These are phyloP conservation scores for Diddensiella caesifluorescens DNA, from an alignment of 805 yeast genomes.

Conservation along the genomic window DNA sequence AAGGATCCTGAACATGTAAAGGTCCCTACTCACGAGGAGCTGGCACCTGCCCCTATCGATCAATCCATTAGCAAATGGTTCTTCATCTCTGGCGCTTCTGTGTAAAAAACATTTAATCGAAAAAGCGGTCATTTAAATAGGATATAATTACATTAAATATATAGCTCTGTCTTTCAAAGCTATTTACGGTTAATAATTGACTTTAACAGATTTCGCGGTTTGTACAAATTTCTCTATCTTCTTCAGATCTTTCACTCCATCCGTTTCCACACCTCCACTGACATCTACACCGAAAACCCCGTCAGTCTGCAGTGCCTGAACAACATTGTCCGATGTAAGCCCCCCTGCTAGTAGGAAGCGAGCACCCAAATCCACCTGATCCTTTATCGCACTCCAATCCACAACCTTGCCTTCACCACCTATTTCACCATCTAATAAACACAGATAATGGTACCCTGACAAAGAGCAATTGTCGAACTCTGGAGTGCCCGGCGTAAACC, in stretches of 20 bases:
- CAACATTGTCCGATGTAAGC: slow-evolving; percentile 67
- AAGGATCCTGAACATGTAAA: slow-evolving; percentile 32
- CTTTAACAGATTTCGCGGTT: slow-evolving; percentile 38
- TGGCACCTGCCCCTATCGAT: slow-evolving; percentile 91
- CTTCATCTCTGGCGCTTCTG: slow-evolving; percentile 60
- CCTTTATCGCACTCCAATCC: slow-evolving; percentile 57
- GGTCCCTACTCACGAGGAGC: slow-evolving; percentile 66
- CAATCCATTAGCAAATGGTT: slow-evolving; percentile 97
- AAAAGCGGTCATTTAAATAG: too few relatives aligned
- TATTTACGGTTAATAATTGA: not conserved
- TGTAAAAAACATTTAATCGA: too few relatives aligned
- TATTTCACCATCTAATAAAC: slow-evolving; percentile 76
- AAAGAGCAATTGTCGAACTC: slow-evolving; percentile 33
- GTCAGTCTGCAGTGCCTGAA: slow-evolving; percentile 40
- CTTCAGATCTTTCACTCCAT: slow-evolving; percentile 62
- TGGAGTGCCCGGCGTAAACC: slow-evolving; percentile 56
- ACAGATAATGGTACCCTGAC: slow-evolving; percentile 42
- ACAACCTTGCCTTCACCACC: slow-evolving; percentile 90
- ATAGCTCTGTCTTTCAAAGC: too few relatives aligned
- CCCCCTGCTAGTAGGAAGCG: slow-evolving; percentile 84
- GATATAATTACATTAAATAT: too few relatives aligned
- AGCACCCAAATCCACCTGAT: slow-evolving; percentile 35
- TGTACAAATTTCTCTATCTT: slow-evolving; percentile 58
- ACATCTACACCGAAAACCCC: slow-evolving; percentile 92
- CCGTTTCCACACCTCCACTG: slow-evolving; percentile 87